Evolutionary conservation across 78 protist genomes (phyloP).

Genomic region (Capsaspora owczarzaki): DNA sequence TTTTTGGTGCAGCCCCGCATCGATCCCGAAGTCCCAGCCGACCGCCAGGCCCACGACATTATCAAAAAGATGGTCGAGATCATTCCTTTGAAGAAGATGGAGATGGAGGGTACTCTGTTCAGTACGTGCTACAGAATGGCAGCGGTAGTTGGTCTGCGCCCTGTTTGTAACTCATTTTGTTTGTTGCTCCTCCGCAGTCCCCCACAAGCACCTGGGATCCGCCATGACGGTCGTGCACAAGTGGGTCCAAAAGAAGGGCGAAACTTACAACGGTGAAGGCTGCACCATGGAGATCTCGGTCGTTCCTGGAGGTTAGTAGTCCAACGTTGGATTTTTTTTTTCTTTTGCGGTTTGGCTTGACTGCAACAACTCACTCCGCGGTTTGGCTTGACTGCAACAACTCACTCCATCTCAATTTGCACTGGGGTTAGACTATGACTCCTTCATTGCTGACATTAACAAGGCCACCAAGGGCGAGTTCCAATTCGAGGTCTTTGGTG

Average conservation of each 20-base stretch:
- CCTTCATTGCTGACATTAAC: neutral
- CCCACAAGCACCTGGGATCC: constrained; percentile 15
- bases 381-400: no score
- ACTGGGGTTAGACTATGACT: neutral
- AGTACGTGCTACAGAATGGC: no score
- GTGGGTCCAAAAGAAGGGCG: constrained; percentile 11
- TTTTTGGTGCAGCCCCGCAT: neutral
- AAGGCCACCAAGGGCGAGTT: neutral
- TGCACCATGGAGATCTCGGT: constrained; percentile 15
- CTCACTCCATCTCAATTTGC: no score
- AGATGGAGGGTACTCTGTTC: constrained; percentile 16
- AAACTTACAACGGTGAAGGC: constrained; percentile 17
- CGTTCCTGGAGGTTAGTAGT: constrained; percentile 12
- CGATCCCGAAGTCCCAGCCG: constrained; percentile 3
- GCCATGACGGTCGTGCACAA: constrained; percentile 18
- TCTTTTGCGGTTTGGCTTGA: no score
- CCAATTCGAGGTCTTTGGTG: neutral
- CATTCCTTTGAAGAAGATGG: constrained; percentile 17
- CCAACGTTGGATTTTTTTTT: neutral
- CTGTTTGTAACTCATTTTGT: no score
- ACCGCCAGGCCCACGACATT: constrained; percentile 13
- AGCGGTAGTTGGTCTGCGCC: no score
- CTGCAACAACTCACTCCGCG: no score
- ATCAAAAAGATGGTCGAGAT: constrained; percentile 14
- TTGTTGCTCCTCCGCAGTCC: no score